Evolutionary conservation across 345 rosid genomes (phyloP).

Genomic region (Erucastrum elatum): DNA sequence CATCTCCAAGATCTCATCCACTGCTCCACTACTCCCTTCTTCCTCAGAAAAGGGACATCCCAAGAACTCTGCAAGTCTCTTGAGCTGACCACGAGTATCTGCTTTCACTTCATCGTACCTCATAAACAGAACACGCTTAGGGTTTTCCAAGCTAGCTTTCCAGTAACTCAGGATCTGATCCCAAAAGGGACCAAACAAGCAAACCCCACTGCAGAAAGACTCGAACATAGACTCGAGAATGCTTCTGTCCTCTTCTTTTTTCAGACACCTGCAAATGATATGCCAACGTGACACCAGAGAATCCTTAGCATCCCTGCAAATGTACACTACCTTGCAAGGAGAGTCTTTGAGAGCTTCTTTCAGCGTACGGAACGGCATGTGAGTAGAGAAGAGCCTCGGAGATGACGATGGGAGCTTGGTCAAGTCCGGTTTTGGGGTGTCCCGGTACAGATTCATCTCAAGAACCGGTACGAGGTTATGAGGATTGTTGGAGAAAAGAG

Average conservation of each 20-base stretch:
- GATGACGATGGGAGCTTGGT: constrained; percentile 24
- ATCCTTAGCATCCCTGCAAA: constrained; percentile 40
- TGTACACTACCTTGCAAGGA: constrained; percentile 49
- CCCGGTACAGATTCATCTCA: constrained; percentile 21
- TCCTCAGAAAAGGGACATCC: constrained; percentile 42
- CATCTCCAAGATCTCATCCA: constrained; percentile 42
- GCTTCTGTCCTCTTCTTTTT: constrained; percentile 1
- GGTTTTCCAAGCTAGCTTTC: constrained; percentile 49
- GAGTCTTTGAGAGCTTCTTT: constrained; percentile 37
- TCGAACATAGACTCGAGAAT: constrained; percentile 42
- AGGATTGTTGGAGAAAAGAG: constrained; percentile 45
- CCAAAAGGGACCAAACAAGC: constrained; percentile 50
- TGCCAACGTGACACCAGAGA: neutral
- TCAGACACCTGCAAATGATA: neutral
- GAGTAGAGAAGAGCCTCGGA: constrained; percentile 52
- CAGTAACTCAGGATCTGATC: constrained; percentile 54
- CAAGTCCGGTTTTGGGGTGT: constrained; percentile 30
- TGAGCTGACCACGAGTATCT: constrained; percentile 24
- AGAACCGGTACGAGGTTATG: constrained; percentile 49
- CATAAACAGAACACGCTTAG: constrained; percentile 1
- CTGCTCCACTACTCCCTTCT: constrained; percentile 31
- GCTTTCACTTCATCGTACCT: neutral
- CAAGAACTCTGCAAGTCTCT: constrained; percentile 46
- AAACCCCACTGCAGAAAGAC: constrained; percentile 44
- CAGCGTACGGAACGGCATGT: constrained; percentile 43